phyloP scores from a whole-genome alignment of 768 basidiomycete species.

The Coprinopsis marcescibilis region DNA sequence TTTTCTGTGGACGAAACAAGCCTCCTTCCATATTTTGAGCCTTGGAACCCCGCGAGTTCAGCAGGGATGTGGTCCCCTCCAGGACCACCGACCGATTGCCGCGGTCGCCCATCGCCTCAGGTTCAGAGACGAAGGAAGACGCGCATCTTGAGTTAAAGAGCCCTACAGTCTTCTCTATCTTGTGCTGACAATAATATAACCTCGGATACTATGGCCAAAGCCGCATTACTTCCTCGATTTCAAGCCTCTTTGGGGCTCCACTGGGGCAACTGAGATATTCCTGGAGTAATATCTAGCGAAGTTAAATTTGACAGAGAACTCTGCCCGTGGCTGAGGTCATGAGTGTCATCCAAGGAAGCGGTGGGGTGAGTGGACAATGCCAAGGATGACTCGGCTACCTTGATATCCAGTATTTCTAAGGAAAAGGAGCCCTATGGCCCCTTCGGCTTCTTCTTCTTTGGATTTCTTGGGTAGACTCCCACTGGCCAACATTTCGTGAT shows the following conservation, averaged over 20 bases:
- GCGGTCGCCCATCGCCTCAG: background rate
- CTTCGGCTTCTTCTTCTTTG: too few relatives aligned
- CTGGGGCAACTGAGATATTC: background rate
- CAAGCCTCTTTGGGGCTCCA: background rate
- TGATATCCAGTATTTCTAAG: too few relatives aligned
- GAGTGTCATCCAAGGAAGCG: too few relatives aligned
- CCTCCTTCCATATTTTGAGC: background rate
- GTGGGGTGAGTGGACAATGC: too few relatives aligned
- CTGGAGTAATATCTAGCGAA: too few relatives aligned
- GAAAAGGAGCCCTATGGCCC: too few relatives aligned
- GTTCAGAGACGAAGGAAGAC: background rate
- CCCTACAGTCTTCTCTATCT: too few relatives aligned
- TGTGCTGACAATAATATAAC: background rate
- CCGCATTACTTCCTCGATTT: conserved; percentile 1
- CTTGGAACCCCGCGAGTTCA: background rate
- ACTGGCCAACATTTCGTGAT: too few relatives aligned
- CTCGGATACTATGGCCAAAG: conserved; percentile 7
- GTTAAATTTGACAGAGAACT: too few relatives aligned
- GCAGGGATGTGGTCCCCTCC: background rate
- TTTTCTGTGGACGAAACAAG: background rate
- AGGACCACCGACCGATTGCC: background rate
- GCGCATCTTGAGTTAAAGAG: background rate
- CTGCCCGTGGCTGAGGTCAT: too few relatives aligned
- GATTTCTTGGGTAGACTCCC: too few relatives aligned
- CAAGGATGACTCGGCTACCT: too few relatives aligned